Evolutionary conservation across 2,329 filamentous ascomycete genomes (phyloP).

Genomic region (Colletotrichum eremochloae): DNA sequence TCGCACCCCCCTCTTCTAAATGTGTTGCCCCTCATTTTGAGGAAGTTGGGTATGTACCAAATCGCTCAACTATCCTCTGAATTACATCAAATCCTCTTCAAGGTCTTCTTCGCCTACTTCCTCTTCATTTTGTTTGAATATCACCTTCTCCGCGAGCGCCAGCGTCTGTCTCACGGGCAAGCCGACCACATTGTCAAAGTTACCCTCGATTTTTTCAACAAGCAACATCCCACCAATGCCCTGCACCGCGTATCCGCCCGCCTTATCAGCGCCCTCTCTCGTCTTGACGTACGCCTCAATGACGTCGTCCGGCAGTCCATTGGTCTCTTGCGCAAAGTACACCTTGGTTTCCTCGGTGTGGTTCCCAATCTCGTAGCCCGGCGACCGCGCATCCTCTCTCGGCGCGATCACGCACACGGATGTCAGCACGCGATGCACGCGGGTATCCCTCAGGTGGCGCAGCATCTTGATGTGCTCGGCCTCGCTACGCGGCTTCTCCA

Average conservation of each 20-base stretch:
- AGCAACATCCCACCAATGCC: constrained; percentile 88
- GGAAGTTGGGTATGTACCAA: neutral
- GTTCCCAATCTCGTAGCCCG: constrained; percentile 86
- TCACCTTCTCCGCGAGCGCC: constrained; percentile 88
- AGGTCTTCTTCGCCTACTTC: constrained; percentile 64
- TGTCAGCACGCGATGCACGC: constrained; percentile 86
- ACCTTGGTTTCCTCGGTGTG: constrained; percentile 93
- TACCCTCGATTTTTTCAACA: constrained; percentile 89
- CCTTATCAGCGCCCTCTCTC: constrained; percentile 94
- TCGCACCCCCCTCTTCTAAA: neutral
- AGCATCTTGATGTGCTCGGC: constrained; percentile 88
- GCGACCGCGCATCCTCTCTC: constrained; percentile 81
- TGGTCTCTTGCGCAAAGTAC: constrained; percentile 78
- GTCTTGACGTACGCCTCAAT: constrained; percentile 84
- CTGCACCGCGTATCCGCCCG: constrained; percentile 95
- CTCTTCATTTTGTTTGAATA: constrained; percentile 79
- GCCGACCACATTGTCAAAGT: constrained; percentile 94
- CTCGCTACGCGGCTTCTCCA: constrained; percentile 91
- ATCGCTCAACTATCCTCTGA: neutral
- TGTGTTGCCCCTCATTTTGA: neutral
- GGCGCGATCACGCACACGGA: constrained; percentile 88
- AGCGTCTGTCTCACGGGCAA: constrained; percentile 84
- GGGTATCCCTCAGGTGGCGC: constrained; percentile 81
- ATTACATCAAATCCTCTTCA: constrained; percentile 54
- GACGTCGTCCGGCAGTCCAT: constrained; percentile 80